Percentiles rank a stretch among this genome's conserved stretches.
phyloP scores from a whole-genome alignment of 2,329 filamentous ascomycete genomes.

The Paramyrothecium roridum region DNA sequence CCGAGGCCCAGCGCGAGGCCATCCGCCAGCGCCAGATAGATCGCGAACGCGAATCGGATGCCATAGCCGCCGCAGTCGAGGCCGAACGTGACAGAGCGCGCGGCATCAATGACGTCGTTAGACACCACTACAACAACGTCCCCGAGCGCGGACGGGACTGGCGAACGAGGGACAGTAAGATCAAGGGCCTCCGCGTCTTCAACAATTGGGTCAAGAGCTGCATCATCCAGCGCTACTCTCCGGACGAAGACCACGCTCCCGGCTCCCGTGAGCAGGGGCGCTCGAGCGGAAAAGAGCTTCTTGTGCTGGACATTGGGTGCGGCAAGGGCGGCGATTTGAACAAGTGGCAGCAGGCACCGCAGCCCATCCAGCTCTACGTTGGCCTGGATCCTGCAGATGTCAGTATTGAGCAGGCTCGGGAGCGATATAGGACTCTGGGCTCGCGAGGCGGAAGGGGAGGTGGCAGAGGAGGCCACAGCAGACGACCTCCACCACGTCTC shows the following conservation, averaged over 20 bases:
- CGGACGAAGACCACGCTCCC: constrained; percentile 69
- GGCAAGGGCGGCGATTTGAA: constrained; percentile 93
- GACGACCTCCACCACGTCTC: constrained; percentile 50
- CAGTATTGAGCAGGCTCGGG: constrained; percentile 84
- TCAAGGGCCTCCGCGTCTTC: constrained; percentile 89
- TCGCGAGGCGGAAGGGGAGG: constrained; percentile 54
- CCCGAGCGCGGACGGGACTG: constrained; percentile 92
- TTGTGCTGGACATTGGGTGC: constrained; percentile 91
- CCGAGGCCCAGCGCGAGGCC: constrained; percentile 63
- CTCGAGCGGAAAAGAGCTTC: constrained; percentile 56
- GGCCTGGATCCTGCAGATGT: constrained; percentile 91
- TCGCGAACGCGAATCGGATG: constrained; percentile 42
- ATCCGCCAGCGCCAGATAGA: constrained; percentile 62
- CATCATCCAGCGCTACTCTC: constrained; percentile 93
- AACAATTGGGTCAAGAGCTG: constrained; percentile 99
- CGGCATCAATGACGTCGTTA: constrained; percentile 77
- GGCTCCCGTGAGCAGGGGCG: constrained; percentile 53
- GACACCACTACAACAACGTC: constrained; percentile 93
- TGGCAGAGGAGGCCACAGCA: constrained; percentile 40
- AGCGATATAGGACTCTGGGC: constrained; percentile 74
- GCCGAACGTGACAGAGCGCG: constrained; percentile 37
- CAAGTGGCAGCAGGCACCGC: constrained; percentile 95
- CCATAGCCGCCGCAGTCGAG: constrained; percentile 27
- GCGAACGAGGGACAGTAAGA: constrained; percentile 89
- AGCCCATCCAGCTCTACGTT: constrained; percentile 87